Evolutionary conservation across 1,284 basidiomycete genomes (phyloP), one percentile per base, ranked within the genome.

Genomic region (Apiotrichum domesticum): DNA sequence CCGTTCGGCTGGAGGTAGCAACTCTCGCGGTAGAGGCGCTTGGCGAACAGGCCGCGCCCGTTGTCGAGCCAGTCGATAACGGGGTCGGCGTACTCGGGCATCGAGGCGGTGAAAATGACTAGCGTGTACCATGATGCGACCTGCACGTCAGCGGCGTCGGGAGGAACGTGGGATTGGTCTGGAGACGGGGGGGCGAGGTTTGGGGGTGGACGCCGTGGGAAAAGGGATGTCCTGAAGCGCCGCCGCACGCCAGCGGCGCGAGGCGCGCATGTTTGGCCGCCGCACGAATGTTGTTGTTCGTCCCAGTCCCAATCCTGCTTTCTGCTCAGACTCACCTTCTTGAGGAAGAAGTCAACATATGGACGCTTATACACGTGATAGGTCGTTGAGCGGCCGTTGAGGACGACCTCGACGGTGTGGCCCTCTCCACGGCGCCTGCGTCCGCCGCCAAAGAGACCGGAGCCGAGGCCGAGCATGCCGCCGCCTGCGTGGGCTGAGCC

Each of bases 31-130:
- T 98, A 99, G 59, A 98, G 81, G 41, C 93, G 84, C 61, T 87
- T 87, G 0, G 82, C 84, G 45, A 99, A 84, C 56, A 98, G 87
- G 7, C 90, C 91, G 48, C 91, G 82, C 3, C 95, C 95, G 58
- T 88, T 91, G 72, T 99, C 95, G 57, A 99, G 79, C 95, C 96
- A 99, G 78, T 99, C 96, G 66, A 99, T 98, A 34, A 99, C 95
- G 0, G 96, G 95, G 79, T 99, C 95, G 57, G 95, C 95, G 74
- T 99, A 99, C 76, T 98, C 95, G 70, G 93, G 89, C 87, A 99
- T 92, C 6, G 93, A 97, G 1, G 95, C 96, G 15, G 95, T 99
- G 77, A 95, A 99, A 63, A 99, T 90, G 55, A 99, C 94, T 54
- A 99, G 85, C 2, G 94, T 97, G 78, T 99, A 99, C 95, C 95